A percentile compares a stretch with the other conserved stretches of the same genome.
Conservation (phyloP, 2,329 filamentous ascomycete genomes). For the Emmonsia crescens region DNA sequence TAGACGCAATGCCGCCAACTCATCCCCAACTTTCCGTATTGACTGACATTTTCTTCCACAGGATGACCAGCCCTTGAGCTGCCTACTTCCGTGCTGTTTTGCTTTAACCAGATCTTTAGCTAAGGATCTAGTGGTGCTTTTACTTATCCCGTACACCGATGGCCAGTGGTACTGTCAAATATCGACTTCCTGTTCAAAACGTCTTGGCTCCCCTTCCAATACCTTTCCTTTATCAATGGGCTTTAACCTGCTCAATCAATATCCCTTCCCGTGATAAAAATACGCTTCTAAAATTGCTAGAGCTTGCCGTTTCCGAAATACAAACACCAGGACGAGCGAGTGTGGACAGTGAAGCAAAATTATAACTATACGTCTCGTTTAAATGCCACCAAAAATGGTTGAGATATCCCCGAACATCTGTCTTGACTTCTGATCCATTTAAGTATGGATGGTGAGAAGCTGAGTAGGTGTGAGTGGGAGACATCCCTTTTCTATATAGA, state of each 20-base stretch:
- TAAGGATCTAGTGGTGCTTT: no score
- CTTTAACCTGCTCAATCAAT: neutral
- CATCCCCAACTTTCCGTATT: neutral
- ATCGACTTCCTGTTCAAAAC: neutral
- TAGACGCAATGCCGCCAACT: neutral
- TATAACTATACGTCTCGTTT: conserved; percentile 25
- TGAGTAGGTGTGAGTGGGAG: conserved; percentile 33
- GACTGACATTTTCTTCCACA: neutral
- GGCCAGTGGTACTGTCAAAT: no score
- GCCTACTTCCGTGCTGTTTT: neutral
- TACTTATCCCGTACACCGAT: neutral
- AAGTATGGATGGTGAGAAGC: conserved; percentile 34
- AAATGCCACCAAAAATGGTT: conserved; percentile 12
- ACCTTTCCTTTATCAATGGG: neutral
- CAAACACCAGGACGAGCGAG: conserved; percentile 40
- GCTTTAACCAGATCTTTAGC: no score
- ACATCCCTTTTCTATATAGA: conserved; percentile 22
- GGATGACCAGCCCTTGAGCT: neutral
- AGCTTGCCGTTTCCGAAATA: conserved; percentile 43
- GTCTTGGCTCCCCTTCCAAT: neutral
- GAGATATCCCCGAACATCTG: conserved; percentile 28
- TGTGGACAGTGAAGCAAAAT: conserved; percentile 51
- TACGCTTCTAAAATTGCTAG: conserved; percentile 44
- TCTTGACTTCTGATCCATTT: conserved; percentile 35
- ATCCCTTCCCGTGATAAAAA: neutral